phyloP scores from a whole-genome alignment of 78 protist genomes.

The Polysphondylium violaceum region DNA sequence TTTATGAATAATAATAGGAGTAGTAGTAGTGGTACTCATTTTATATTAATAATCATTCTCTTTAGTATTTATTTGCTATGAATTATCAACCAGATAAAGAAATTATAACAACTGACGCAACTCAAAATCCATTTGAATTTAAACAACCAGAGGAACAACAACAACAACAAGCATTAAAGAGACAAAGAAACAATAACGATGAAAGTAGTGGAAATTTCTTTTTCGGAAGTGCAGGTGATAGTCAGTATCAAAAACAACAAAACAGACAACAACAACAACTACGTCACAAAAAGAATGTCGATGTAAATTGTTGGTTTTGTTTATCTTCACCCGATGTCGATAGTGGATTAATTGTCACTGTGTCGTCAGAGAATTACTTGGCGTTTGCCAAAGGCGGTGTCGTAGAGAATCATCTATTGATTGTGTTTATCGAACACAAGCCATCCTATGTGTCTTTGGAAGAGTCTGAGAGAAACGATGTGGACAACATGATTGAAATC shows the following conservation, averaged over 20 bases:
- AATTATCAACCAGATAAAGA: constrained; percentile 70
- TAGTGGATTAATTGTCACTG: constrained; percentile 53
- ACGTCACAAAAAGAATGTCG: constrained; percentile 1
- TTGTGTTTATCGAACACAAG: constrained; percentile 64
- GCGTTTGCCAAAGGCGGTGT: constrained; percentile 80
- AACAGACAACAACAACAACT: not conserved
- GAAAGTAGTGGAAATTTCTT: constrained; percentile 1
- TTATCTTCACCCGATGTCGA: constrained; percentile 70
- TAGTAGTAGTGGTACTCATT: not conserved
- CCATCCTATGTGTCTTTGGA: constrained; percentile 17
- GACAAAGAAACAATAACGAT: constrained; percentile 3
- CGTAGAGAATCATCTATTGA: constrained; percentile 30
- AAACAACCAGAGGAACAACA: not conserved
- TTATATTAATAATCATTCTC: not conserved
- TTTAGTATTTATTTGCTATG: constrained; percentile 63
- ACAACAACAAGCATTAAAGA: not conserved
- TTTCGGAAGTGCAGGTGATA: not conserved
- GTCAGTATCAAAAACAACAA: not conserved
- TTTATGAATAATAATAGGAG: not conserved
- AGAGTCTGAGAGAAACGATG: constrained; percentile 8
- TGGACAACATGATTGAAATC: not conserved
- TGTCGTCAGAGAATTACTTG: constrained; percentile 64
- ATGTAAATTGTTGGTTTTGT: constrained; percentile 81
- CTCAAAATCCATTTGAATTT: constrained; percentile 41
- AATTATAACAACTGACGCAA: constrained; percentile 21